These are phyloP conservation scores for Striga asiatica DNA, from an alignment of 257 asterid species.

Conservation along the genomic window DNA sequence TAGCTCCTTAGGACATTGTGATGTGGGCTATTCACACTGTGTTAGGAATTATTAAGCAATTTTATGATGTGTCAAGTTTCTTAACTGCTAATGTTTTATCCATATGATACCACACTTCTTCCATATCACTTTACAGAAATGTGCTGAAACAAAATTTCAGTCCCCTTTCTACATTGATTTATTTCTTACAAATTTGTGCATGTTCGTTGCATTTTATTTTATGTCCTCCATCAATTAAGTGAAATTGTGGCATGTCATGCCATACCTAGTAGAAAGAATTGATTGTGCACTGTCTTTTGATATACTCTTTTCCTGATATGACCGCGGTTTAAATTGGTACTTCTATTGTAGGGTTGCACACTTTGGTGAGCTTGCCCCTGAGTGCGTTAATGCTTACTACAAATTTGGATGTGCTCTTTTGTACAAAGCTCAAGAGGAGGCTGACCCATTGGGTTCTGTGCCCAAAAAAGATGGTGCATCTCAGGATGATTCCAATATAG, in stretches of 20 bases:
- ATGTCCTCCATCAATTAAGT: background rate
- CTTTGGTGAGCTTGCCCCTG: constrained; percentile 88
- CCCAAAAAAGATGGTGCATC: constrained; percentile 57
- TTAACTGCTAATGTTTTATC: no score
- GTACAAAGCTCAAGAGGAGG: constrained; percentile 82
- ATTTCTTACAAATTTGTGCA: no score
- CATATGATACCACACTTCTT: no score
- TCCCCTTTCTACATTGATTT: no score
- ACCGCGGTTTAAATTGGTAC: background rate
- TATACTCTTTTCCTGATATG: constrained; percentile 2
- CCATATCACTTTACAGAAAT: no score
- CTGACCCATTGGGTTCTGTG: constrained; percentile 79
- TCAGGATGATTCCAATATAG: constrained; percentile 43
- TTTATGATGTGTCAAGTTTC: no score
- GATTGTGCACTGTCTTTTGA: background rate
- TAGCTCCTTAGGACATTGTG: no score
- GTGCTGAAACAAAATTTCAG: no score
- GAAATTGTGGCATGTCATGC: background rate
- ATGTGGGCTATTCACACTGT: no score
- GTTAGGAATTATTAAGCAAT: no score
- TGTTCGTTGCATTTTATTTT: no score
- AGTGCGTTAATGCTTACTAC: constrained; percentile 72
- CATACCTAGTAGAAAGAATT: background rate
- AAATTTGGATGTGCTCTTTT: constrained; percentile 50
- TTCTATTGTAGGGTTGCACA: constrained; percentile 44